Evolutionary conservation across 2,329 filamentous ascomycete genomes (phyloP), one percentile per base, ranked within the genome.

Genomic region (Mycosphaerella arachidis): DNA sequence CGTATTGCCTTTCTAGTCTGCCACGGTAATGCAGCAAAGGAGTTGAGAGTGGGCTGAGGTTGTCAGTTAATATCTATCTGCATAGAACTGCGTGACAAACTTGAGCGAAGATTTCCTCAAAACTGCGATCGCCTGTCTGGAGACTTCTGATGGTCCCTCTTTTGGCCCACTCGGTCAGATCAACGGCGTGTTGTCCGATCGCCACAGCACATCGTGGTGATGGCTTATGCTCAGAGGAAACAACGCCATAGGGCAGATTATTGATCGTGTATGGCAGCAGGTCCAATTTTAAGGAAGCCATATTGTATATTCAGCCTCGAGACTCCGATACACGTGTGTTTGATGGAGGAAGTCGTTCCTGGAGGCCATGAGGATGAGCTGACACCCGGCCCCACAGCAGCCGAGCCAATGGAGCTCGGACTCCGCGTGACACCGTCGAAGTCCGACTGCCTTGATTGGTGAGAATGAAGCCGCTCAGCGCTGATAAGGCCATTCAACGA

Each of bases 21-120:
- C 62, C 75, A 76, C 4, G 76, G 70, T 1, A 83, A 71, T 0
- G 79, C 74, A 3, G 82, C 81, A 59, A 83, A 82, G 1, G 71
- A 70, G 63, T 85, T 85, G 27, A 85, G 71, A 1, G 75, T 73
- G 4, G 71, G 53, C 65, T 79, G 31, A 18, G 16, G 8, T 43
- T 40, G 31, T 37, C 20, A 50, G 18, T 27, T 20, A 9, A 50
- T 9, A 29, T 50, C 24, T 13, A 50, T 9, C 18, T 6, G 46
- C 24, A 29, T 12, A 16, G 1, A 13, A 56, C 8, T 53, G 7
- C 3, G 40, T 43, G 51, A 55, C 53, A 20, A 55, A 67, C 63
- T 59, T 69, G 60, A 7, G 64, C 56, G 52, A 69, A 69, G 4
- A 69, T 54, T 18, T 64, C 51, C 37, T 57, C 55, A 29, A 67